phyloP scores from a whole-genome alignment of 116 monocot species.

The Phalaenopsis hybrid region DNA sequence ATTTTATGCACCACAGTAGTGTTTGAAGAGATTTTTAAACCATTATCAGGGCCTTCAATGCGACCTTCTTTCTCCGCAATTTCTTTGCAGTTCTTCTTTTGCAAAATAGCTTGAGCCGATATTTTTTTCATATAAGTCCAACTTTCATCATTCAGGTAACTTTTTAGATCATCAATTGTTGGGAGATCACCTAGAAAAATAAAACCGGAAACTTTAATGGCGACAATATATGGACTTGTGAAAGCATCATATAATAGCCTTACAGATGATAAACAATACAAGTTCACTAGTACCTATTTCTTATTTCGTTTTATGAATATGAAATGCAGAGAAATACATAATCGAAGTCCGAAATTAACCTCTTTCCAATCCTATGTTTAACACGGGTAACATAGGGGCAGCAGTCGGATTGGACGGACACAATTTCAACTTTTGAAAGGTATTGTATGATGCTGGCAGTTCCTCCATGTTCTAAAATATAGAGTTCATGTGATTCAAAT shows the following conservation, averaged over 20 bases:
- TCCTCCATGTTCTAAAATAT: slow-evolving; percentile 55
- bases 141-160: slow-evolving; percentile 34
- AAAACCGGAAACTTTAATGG: slow-evolving; percentile 10
- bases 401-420: slow-evolving; percentile 36
- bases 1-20: slow-evolving; percentile 4
- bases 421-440: slow-evolving; percentile 53
- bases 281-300: not conserved
- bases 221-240: not conserved
- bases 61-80: slow-evolving; percentile 4
- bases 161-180: slow-evolving; percentile 54
- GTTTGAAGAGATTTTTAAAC: slow-evolving; percentile 18
- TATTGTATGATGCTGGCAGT: slow-evolving; percentile 48
- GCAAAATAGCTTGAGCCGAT: slow-evolving; percentile 47
- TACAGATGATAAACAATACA: slow-evolving; percentile 1
- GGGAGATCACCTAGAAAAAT: slow-evolving; percentile 60
- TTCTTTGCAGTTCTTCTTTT: slow-evolving; percentile 10
- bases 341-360: slow-evolving; percentile 28
- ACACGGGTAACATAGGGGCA: slow-evolving; percentile 41
- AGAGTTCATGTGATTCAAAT: not conserved
- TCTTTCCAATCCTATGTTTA: slow-evolving; percentile 42
- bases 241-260: not conserved
- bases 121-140: slow-evolving; percentile 53
- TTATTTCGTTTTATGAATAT: not conserved
- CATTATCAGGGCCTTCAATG: slow-evolving; percentile 13
- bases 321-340: not conserved